A percentile compares a stretch with the other conserved stretches of the same genome.
phyloP scores from a whole-genome alignment of 1,284 basidiomycete species.

The Microbotryomycetes sp. region DNA sequence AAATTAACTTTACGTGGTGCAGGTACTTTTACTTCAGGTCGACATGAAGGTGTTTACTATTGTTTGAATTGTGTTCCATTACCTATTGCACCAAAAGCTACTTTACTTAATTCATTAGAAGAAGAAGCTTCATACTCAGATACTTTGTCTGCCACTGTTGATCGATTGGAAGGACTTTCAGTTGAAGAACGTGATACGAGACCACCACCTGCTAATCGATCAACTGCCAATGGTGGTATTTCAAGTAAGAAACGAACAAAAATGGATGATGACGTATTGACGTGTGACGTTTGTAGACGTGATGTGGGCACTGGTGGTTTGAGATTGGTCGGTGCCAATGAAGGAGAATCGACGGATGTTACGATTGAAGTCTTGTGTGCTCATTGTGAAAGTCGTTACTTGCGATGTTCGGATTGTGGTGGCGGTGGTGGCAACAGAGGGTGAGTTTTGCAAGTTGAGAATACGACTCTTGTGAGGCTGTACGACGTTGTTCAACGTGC shows the following conservation, averaged over 20 bases:
- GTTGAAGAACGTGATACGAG: background rate
- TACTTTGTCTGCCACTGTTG: constrained; percentile 17
- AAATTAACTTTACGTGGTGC: background rate
- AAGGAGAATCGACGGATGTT: constrained; percentile 10
- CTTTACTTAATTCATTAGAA: background rate
- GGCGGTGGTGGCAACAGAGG: constrained; percentile 28
- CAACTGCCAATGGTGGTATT: background rate
- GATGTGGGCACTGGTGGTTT: constrained; percentile 14
- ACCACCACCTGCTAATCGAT: constrained; percentile 6
- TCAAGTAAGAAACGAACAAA: background rate
- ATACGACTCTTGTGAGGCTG: background rate
- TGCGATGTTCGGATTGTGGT: constrained; percentile 26
- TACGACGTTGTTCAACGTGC: too few species aligned
- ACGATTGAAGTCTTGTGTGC: constrained; percentile 28
- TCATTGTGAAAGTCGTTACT: constrained; percentile 19
- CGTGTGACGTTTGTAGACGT: constrained; percentile 24
- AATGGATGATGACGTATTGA: background rate
- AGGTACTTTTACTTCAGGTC: background rate
- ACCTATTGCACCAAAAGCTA: background rate
- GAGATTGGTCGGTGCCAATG: background rate
- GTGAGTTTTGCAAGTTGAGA: background rate
- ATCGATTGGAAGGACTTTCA: constrained; percentile 14
- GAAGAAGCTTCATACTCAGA: constrained; percentile 22
- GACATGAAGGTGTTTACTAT: background rate
- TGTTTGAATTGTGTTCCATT: background rate